Conservation (phyloP, 176 grass and related monocot genomes). For the Dactylis glomerata region DNA sequence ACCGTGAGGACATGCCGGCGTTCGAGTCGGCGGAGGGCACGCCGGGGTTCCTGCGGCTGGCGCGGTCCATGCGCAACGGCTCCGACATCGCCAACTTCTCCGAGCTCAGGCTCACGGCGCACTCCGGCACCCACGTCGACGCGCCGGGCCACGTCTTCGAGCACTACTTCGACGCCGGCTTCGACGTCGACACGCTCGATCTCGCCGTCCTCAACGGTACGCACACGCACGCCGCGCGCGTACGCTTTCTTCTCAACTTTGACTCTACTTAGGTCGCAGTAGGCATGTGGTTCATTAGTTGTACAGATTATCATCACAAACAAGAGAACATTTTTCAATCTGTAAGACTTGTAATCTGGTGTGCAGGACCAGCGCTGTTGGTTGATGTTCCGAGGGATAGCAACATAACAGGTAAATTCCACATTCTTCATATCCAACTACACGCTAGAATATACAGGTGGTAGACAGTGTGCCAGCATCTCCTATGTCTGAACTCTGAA, state of each 20-base stretch:
- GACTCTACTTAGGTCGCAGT: not conserved
- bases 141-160: conserved; percentile 73
- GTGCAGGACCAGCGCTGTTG: conserved; percentile 69
- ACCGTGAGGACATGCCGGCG: conserved; percentile 65
- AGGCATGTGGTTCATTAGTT: not conserved
- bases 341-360: not conserved
- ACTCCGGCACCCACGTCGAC: conserved; percentile 76
- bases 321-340: not conserved
- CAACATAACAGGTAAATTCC: conserved; percentile 67
- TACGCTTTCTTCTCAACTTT: not conserved
- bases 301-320: not conserved
- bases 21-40: conserved; percentile 56
- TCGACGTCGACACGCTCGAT: conserved; percentile 67
- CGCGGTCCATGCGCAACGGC: conserved; percentile 59
- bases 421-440: not conserved
- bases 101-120: conserved; percentile 57
- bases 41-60: conserved; percentile 58
- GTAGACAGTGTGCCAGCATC: not conserved
- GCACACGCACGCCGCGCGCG: not conserved
- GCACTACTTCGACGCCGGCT: conserved; percentile 67
- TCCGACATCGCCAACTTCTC: conserved; percentile 76
- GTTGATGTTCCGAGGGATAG: conserved; percentile 72
- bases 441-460: not conserved
- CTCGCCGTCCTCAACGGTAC: conserved; percentile 62
- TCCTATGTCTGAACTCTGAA: not conserved